These are phyloP conservation scores for Suillus americanus DNA, from an alignment of 768 basidiomycete genomes.

Conservation along the genomic window DNA sequence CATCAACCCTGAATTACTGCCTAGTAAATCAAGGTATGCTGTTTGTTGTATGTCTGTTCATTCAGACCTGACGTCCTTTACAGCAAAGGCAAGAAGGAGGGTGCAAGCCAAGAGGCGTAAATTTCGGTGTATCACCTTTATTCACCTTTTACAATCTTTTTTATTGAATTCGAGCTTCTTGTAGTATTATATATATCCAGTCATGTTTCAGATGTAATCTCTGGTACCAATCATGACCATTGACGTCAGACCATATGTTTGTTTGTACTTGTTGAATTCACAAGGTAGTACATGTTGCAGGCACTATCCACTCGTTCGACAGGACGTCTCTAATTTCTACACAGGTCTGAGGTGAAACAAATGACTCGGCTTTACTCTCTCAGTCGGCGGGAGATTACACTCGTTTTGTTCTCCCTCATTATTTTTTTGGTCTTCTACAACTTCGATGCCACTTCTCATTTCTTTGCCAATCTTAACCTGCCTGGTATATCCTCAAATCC, in stretches of 20 bases:
- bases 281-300: not conserved
- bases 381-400: slow-evolving; percentile 69
- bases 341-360: not conserved
- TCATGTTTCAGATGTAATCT: not conserved
- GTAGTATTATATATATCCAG: slow-evolving; percentile 29
- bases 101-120: slow-evolving; percentile 32
- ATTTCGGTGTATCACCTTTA: slow-evolving; percentile 11
- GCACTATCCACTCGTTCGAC: not conserved
- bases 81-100: slow-evolving; percentile 37
- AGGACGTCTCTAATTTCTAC: not conserved
- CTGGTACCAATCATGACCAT: not conserved
- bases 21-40: slow-evolving; percentile 30
- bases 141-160: slow-evolving; percentile 19
- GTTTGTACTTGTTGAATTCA: not conserved
- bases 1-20: slow-evolving; percentile 48
- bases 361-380: slow-evolving; percentile 70
- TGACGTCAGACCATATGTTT: not conserved
- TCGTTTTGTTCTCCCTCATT: slow-evolving; percentile 64
- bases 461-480: slow-evolving; percentile 46
- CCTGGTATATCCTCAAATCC: slow-evolving; percentile 27
- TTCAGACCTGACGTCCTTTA: slow-evolving; percentile 9
- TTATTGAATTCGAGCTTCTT: slow-evolving; percentile 26
- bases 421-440: slow-evolving; percentile 75
- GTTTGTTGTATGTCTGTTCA: not conserved
- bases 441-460: slow-evolving; percentile 60